Evolutionary conservation across 805 yeast species (phyloP).

Genomic region (Ogataea philodendri): DNA sequence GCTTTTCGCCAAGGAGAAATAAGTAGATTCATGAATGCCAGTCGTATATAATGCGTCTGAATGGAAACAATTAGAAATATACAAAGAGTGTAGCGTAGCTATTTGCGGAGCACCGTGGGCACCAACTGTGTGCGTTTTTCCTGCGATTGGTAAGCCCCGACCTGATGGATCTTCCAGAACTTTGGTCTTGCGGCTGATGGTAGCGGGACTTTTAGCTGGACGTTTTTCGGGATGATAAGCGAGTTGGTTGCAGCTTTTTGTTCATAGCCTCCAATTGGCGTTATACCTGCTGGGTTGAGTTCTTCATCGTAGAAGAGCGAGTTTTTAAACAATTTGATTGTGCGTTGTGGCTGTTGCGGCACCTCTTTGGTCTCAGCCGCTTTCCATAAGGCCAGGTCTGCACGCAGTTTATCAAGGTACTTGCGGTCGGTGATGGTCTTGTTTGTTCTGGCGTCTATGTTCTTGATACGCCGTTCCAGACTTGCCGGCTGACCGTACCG

Average conservation of each 20-base stretch:
- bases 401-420: constrained; percentile 18
- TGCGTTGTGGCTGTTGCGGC: background rate
- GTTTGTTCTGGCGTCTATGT: constrained; percentile 11
- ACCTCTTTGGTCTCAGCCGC: constrained; percentile 8
- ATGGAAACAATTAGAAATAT: no score
- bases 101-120: constrained; percentile 20
- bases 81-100: no score
- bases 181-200: constrained; percentile 46
- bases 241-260: background rate
- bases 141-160: constrained; percentile 13
- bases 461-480: constrained; percentile 14
- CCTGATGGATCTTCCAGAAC: constrained; percentile 41
- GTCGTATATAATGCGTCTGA: no score
- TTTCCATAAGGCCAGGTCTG: constrained; percentile 20
- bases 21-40: constrained; percentile 12
- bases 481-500: constrained; percentile 10
- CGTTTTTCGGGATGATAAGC: constrained; percentile 12
- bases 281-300: constrained; percentile 58
- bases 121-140: constrained; percentile 18
- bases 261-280: constrained; percentile 38
- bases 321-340: constrained; percentile 39
- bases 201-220: constrained; percentile 20
- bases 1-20: constrained; percentile 50
- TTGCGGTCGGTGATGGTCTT: constrained; percentile 18
- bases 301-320: constrained; percentile 66